Evolutionary conservation across 1,284 basidiomycete genomes (phyloP), one percentile per base, ranked within the genome.

Genomic region (Athelia sp.): DNA sequence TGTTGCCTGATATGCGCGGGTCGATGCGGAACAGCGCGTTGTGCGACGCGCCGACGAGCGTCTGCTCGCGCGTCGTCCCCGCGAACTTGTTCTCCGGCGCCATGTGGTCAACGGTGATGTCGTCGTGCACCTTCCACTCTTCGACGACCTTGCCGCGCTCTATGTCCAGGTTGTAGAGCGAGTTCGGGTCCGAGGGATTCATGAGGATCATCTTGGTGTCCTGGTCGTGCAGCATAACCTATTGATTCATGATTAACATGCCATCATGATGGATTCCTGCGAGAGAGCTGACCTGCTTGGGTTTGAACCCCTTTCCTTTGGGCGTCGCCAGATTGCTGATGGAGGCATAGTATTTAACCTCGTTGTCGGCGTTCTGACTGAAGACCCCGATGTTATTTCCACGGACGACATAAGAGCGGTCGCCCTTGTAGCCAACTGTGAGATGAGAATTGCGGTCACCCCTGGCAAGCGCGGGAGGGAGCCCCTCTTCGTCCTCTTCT

Each of bases 351-450:
- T 94, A 97, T 64, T 90, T 89, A 63, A 98, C 82, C 58, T 84
- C 75, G 59, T 87, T 80, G 50, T 91, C 88, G 32, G 77, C 80
- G 6, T 83, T 79, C 65, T 93, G 90, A 55, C 82, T 86, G 73
- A 99, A 99, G n/a, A 98, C 93, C 17, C 97, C 97, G 55, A 99
- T 98, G 68, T 90, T 94, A 70, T 90, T 89, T 34, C 95, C 96
- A 38, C 97, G 87, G 19, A 95, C 88, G 51, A 99, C 96, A 60
- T 96, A 98, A 11, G 96, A 95, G 34, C 93, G 79, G 62, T 98
- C 93, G 55, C 94, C 92, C 70, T 93, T 96, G 78, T 98, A 96
- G 4, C 97, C 97, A 42, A 99, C 87, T 2, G 91, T 92, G 29
- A 99, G 79, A 58, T 94, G 89, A 31, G 92, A 90, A 68, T 99